Conservation (phyloP, 495 filamentous ascomycete species). For the Aspergillus coremiiformis region DNA sequence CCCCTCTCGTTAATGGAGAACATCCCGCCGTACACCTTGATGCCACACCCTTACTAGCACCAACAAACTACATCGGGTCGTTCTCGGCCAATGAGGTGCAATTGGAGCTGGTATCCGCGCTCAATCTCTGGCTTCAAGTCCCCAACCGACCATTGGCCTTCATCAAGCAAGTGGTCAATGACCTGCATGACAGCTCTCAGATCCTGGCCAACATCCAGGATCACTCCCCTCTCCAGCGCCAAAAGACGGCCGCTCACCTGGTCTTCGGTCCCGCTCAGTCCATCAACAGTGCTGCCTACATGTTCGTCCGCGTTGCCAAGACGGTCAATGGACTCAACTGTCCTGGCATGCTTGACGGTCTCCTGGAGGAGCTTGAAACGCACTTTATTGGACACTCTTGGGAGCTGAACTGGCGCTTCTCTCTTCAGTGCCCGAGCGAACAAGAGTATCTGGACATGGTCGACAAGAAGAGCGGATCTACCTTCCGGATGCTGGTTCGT, state of each 20-base stretch:
- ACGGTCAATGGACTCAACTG: slow-evolving; percentile 10
- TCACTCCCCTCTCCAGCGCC: slow-evolving; percentile 22
- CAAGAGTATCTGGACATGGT: slow-evolving; percentile 24
- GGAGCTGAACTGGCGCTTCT: slow-evolving; percentile 24
- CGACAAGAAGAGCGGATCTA: slow-evolving; percentile 23
- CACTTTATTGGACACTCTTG: slow-evolving; percentile 22
- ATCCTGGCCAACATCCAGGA: slow-evolving; percentile 32
- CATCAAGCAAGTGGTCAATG: slow-evolving; percentile 17
- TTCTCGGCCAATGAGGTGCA: slow-evolving; percentile 4
- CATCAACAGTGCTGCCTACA: slow-evolving; percentile 44
- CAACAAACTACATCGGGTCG: slow-evolving; percentile 6
- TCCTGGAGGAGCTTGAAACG: slow-evolving; percentile 16
- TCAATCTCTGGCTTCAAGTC: slow-evolving; percentile 12
- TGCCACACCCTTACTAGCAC: slow-evolving; percentile 3
- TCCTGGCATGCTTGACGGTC: slow-evolving; percentile 10
- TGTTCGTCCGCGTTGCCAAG: slow-evolving; percentile 33
- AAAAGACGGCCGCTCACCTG: slow-evolving; percentile 22
- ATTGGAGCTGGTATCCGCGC: slow-evolving; percentile 5
- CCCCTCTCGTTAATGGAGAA: slow-evolving; percentile 1
- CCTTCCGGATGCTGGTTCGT: slow-evolving; percentile 19
- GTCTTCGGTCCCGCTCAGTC: slow-evolving; percentile 35
- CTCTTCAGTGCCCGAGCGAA: slow-evolving; percentile 14
- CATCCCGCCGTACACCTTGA: neutral
- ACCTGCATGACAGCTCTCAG: slow-evolving; percentile 13
- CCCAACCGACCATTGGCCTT: slow-evolving; percentile 18